A percentile compares a stretch with the other conserved stretches of the same genome.
Conservation (phyloP, 306 rosid species). For the Lablab purpureus region DNA sequence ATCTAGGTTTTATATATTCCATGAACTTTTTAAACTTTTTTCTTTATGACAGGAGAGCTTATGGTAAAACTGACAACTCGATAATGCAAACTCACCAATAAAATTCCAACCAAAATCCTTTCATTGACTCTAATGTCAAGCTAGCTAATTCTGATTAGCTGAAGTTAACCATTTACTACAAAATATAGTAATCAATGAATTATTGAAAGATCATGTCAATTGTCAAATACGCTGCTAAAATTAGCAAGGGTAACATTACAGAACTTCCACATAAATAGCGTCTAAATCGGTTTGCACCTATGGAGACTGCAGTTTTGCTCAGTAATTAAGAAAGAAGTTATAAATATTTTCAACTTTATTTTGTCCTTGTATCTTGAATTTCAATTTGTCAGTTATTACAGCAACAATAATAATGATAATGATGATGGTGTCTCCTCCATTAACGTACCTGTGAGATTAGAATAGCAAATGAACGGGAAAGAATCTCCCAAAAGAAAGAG, state of each 20-base stretch:
- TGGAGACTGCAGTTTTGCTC: background rate
- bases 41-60: constrained; percentile 1
- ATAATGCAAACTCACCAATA: constrained; percentile 7
- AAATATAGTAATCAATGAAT: constrained; percentile 1
- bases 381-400: background rate
- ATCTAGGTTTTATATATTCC: background rate
- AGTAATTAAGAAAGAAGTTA: background rate
- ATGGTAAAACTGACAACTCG: background rate
- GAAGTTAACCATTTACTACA: background rate
- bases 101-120: constrained; percentile 26
- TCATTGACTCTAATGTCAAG: constrained; percentile 12
- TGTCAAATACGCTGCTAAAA: background rate
- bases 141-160: background rate
- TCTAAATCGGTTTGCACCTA: background rate
- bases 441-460: constrained; percentile 72
- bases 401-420: background rate
- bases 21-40: background rate
- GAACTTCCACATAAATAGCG: background rate
- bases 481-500: constrained; percentile 84
- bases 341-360: background rate
- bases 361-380: constrained; percentile 14
- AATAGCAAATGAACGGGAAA: constrained; percentile 62
- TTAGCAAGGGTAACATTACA: background rate
- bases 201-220: constrained; percentile 22
- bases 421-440: background rate